These are phyloP conservation scores for Heliocybe sulcata DNA, from an alignment of 1,284 basidiomycete genomes.

Conservation along the genomic window DNA sequence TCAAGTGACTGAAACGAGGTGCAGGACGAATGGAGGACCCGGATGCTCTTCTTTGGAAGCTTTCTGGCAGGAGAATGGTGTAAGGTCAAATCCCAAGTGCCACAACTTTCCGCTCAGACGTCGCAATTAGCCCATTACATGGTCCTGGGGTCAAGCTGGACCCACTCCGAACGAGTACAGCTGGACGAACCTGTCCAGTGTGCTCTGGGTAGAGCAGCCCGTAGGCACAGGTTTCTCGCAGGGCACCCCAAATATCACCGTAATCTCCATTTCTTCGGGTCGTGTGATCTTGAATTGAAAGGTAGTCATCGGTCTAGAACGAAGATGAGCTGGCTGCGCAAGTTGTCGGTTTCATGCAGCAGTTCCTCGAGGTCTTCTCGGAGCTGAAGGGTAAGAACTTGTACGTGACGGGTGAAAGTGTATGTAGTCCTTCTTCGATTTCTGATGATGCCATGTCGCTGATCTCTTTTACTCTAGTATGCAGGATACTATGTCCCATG, in stretches of 20 bases:
- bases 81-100: constrained; percentile 22
- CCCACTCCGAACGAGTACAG: constrained; percentile 65
- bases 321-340: constrained; percentile 61
- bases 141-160: constrained; percentile 58
- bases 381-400: constrained; percentile 67
- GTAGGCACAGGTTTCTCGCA: constrained; percentile 78
- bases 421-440: constrained; percentile 32
- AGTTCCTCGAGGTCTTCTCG: constrained; percentile 67
- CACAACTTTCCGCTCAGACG: constrained; percentile 4
- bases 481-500: constrained; percentile 57
- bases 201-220: constrained; percentile 83
- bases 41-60: constrained; percentile 75
- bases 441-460: neutral
- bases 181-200: constrained; percentile 77
- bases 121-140: constrained; percentile 49
- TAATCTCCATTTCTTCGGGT: constrained; percentile 21
- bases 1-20: no score
- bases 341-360: constrained; percentile 62
- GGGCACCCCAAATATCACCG: constrained; percentile 59
- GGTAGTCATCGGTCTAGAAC: constrained; percentile 30
- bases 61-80: constrained; percentile 77
- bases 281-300: constrained; percentile 6
- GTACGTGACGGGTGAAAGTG: constrained; percentile 66
- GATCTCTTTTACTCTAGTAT: constrained; percentile 28
- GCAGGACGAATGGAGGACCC: constrained; percentile 42